Base-by-base conservation (phyloP, 305 asterid genomes). In the Stenogyne calaminthoides region DNA sequence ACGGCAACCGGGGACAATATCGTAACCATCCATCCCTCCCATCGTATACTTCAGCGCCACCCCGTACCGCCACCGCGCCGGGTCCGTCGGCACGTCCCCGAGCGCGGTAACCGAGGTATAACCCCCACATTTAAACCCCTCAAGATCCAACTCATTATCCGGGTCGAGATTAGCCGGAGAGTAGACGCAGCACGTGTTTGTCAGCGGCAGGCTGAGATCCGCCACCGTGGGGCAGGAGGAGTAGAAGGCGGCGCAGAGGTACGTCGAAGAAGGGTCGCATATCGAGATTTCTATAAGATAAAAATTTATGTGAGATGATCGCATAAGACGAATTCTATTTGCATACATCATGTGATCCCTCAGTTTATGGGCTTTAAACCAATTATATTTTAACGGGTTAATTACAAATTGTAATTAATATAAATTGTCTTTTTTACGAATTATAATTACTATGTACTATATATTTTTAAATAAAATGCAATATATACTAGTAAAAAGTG, bases 121-220 rank as follows among this genome's bases (percentile, higher is more conserved):
- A 0, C 79, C 82, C 9, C 7, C 58, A 52, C 82, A 78, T 0
- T 22, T 22, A 44, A 73, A 27, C 37, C 36, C 69, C 59, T 16
- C 64, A 2, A 78, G 47, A 40, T 78, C 62, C 64, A 78, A 5
- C 5, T 73, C 81, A 1, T 67, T 74, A 2, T n/a, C 14, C 37
- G 77, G 74, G 55, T n/a, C 78, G 3, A 78, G 78, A 52, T 72
- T 73, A 62, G 81, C 81, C 72, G 81, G 81, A 37, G 81, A 72
- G 77, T 78, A 78, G 9, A 78, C 81, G 58, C 82, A 78, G 73
- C 82, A 78, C 56, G n/a, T 68, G 59, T 61, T 68, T 2, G 72
- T 62, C 40, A 72, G 42, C 19, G 78, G 82, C 71, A 73, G 39
- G 55, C 78, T 71, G 46, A 78, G 78, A 47, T 29, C 64, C 29